These are phyloP conservation scores for Drosera spatulata DNA, from an alignment of 179 eudicot genomes.

Conservation along the genomic window DNA sequence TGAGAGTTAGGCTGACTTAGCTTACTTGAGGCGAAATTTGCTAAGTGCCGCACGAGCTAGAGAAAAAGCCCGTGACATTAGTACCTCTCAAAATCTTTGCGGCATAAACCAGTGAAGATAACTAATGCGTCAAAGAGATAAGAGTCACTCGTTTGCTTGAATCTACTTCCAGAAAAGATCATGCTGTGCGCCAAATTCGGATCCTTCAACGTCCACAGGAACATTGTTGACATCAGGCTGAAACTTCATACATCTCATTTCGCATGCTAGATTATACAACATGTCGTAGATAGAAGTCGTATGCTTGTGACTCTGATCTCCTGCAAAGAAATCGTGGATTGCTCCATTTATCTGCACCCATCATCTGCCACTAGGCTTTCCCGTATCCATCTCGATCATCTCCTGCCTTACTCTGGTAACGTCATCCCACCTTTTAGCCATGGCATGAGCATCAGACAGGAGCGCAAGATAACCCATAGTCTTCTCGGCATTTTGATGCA, in stretches of 20 bases:
- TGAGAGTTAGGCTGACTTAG: no score
- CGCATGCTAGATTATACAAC: constrained; percentile 18
- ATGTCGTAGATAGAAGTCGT: constrained; percentile 22
- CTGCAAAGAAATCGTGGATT: constrained; percentile 37
- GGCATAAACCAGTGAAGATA: neutral
- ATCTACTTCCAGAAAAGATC: neutral
- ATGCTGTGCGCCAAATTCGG: neutral
- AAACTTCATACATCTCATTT: constrained; percentile 13
- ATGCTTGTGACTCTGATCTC: constrained; percentile 26
- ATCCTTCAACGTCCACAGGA: neutral
- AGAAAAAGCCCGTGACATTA: no score
- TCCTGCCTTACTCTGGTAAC: constrained; percentile 27
- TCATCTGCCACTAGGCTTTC: constrained; percentile 39
- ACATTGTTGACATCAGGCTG: constrained; percentile 12
- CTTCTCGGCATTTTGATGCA: constrained; percentile 25
- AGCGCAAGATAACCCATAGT: constrained; percentile 47
- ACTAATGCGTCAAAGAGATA: neutral
- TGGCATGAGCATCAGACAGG: constrained; percentile 36
- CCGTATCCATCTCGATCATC: constrained; percentile 24
- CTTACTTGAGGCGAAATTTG: no score
- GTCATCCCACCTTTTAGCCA: constrained; percentile 40
- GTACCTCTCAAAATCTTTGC: neutral
- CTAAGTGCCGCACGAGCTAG: no score
- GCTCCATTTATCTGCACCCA: constrained; percentile 38
- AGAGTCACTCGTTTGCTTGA: neutral